phyloP scores from a whole-genome alignment of 345 rosid genomes.

The Microthlaspi erraticum region DNA sequence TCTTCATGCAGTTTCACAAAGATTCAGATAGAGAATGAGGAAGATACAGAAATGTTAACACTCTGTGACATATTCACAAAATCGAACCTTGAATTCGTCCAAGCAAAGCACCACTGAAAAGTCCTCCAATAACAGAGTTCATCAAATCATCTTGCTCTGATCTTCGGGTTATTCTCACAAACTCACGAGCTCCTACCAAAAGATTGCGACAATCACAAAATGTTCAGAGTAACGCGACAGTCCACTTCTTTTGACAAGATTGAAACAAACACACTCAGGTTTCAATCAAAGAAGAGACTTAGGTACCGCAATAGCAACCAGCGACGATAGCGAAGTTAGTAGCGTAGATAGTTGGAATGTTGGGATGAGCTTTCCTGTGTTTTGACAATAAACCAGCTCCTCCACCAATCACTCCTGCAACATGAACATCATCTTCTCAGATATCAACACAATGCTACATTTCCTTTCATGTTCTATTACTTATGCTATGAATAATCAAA shows the following conservation, averaged over 20 bases:
- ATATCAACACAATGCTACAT: not conserved
- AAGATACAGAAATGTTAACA: conserved; percentile 11
- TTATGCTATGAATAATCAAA: conserved; percentile 8
- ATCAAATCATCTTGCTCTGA: conserved; percentile 69
- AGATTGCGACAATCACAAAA: conserved; percentile 8
- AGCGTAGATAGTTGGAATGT: conserved; percentile 66
- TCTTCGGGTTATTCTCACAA: conserved; percentile 68
- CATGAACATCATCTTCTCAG: not conserved
- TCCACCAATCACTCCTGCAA: conserved; percentile 67
- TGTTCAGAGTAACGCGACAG: not conserved
- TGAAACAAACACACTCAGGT: not conserved
- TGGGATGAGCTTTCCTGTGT: conserved; percentile 63
- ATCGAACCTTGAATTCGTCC: conserved; percentile 82
- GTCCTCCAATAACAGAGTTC: conserved; percentile 80
- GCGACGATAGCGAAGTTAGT: conserved; percentile 71
- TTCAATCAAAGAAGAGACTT: conserved; percentile 3
- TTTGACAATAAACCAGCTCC: conserved; percentile 74
- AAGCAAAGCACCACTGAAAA: conserved; percentile 79
- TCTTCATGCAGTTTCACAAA: not conserved
- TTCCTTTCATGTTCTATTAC: not conserved
- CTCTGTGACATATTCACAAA: not conserved
- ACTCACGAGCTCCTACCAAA: conserved; percentile 78
- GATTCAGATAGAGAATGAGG: conserved; percentile 10
- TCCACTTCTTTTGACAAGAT: not conserved
- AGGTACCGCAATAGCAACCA: conserved; percentile 80